Evolutionary conservation across 208 protist species (phyloP).

Genomic region (Trypanosoma mega): DNA sequence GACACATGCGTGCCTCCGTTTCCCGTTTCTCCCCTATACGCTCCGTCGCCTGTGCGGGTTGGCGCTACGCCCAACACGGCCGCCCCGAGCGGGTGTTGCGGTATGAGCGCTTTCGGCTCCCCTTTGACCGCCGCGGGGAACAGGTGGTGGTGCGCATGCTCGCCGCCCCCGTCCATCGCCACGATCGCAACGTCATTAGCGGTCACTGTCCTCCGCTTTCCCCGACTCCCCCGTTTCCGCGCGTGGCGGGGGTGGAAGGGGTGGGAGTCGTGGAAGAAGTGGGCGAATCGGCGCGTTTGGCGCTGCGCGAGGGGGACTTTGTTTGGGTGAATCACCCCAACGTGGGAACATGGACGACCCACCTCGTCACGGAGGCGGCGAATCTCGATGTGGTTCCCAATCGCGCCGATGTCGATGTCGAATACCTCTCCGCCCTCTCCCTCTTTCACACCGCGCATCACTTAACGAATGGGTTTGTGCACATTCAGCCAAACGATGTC

Average conservation of each 20-base stretch:
- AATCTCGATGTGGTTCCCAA: conserved; percentile 89
- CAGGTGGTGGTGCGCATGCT: conserved; percentile 95
- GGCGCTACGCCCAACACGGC: conserved; percentile 86
- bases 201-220: conserved; percentile 71
- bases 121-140: conserved; percentile 74
- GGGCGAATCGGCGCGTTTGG: conserved; percentile 59
- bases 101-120: conserved; percentile 83
- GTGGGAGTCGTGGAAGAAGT: conserved; percentile 95
- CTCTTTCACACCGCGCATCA: conserved; percentile 97
- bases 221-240: conserved; percentile 27
- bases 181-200: conserved; percentile 95
- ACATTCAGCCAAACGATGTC: conserved; percentile 87
- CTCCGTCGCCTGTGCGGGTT: conserved; percentile 80
- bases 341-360: conserved; percentile 91
- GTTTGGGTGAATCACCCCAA: conserved; percentile 92
- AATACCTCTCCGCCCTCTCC: conserved; percentile 92
- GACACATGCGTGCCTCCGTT: conserved; percentile 15
- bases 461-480: conserved; percentile 94
- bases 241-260: conserved; percentile 85
- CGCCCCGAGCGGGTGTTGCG: conserved; percentile 70
- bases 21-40: conserved; percentile 46
- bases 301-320: conserved; percentile 87
- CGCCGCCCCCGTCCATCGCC: conserved; percentile 94
- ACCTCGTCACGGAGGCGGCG: conserved; percentile 83
- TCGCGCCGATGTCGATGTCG: conserved; percentile 88